Base-by-base conservation (phyloP, 73 alveolate genomes). In the Paramecium biaurelia region DNA sequence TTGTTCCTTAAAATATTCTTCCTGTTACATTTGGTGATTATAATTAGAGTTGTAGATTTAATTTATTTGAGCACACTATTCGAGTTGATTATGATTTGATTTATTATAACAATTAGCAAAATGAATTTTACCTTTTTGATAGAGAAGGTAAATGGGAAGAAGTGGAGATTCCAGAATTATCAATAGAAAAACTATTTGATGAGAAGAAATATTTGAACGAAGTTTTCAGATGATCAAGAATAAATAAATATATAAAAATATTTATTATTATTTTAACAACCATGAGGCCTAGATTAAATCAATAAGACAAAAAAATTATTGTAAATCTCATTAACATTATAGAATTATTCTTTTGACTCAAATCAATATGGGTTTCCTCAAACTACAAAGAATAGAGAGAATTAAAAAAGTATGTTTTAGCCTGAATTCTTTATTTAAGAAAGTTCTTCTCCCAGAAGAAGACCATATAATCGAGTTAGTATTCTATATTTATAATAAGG, bases 101-200 rank as follows among this genome's bases (percentile, higher is more conserved):
- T 85, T 95, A 95, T 85, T 95, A 92, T 21, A 94, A 95, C 86
- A 79, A 82, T 43, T 89, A 56, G 43, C 85, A 92, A 32, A 93
- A 85, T 79, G 98, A 95, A 58, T 70, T 95, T 85, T 95, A 87
- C 86, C 82, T 95, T 0, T 95, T 95, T 76, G 98, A 95, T 85
- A 95, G 94, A 45, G 85, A 63, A 45, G 98, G 98, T 11, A 86
- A 93, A 85, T 95, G 98, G 98, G 63, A 85, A 30, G 98, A 95
- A 30, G 97, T 93, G 42, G 97, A 79, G 24, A 45, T 43, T 43
- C 30, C 70, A 79, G 70, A 34, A 79, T 79, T 79, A 79, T 79
- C 90, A 34, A 79, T 79, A 20, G 47, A 79, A 21, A 79, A 23
- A 42, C 34, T 79, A 26, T 79, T 24, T 79, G 90, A 79, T 79